A percentile compares a stretch with the other conserved stretches of the same genome.
Evolutionary conservation across 345 rosid species (phyloP).

Genomic region (Acer yangbiense): DNA sequence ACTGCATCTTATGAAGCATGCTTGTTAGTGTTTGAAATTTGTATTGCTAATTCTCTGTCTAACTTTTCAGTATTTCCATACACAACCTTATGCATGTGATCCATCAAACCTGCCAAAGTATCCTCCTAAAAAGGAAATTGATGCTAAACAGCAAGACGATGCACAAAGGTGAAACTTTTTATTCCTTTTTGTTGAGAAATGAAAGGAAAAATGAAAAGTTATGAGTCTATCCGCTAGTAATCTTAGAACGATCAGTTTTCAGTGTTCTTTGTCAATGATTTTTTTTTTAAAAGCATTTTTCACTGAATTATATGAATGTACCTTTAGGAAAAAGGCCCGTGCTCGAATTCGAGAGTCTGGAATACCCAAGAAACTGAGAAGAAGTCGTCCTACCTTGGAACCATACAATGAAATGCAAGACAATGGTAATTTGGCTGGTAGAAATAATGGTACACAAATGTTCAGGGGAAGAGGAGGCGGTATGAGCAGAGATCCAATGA

Average conservation of each 20-base stretch:
- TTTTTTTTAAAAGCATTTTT: not conserved
- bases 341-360: constrained; percentile 44
- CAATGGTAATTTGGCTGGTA: constrained; percentile 19
- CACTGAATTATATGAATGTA: constrained; percentile 5
- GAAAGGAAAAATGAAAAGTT: not conserved
- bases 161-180: constrained; percentile 46
- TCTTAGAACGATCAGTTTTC: not conserved
- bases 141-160: constrained; percentile 68
- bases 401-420: constrained; percentile 38
- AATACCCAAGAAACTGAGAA: constrained; percentile 47
- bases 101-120: constrained; percentile 76
- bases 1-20: not conserved
- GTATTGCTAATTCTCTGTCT: constrained; percentile 10
- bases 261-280: not conserved
- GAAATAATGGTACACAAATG: constrained; percentile 15
- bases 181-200: not conserved
- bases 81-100: constrained; percentile 63
- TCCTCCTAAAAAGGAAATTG: constrained; percentile 79
- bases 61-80: constrained; percentile 53
- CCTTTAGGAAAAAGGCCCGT: constrained; percentile 55
- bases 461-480: constrained; percentile 20
- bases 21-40: not conserved
- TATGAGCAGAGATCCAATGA: constrained; percentile 22
- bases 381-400: constrained; percentile 38
- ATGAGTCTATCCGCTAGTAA: not conserved